Percentiles rank a stretch among this genome's conserved stretches.
These are phyloP conservation scores for Pestalotiopsis sp. DNA, from an alignment of 2,329 filamentous ascomycete species.

Conservation along the genomic window DNA sequence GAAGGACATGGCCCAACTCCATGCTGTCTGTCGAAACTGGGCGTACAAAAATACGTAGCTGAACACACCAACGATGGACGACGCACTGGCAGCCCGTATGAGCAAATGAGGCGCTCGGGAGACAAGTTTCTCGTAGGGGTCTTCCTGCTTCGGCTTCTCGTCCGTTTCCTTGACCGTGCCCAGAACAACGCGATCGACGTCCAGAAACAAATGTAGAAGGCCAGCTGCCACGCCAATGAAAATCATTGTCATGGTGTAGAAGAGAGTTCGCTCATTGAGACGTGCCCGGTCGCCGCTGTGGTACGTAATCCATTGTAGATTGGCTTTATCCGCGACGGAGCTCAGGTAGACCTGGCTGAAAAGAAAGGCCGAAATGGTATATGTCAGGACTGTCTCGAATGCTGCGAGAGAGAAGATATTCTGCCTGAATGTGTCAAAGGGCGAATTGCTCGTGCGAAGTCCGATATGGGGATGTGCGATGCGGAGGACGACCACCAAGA, in stretches of 20 bases:
- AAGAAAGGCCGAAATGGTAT: conserved; percentile 75
- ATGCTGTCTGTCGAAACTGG: conserved; percentile 65
- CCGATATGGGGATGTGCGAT: conserved; percentile 83
- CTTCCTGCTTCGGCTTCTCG: conserved; percentile 21
- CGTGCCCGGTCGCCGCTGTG: conserved; percentile 72
- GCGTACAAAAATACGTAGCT: conserved; percentile 63
- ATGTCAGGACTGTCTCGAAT: conserved; percentile 74
- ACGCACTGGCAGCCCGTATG: conserved; percentile 29
- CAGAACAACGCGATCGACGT: conserved; percentile 71
- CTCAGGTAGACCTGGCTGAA: conserved; percentile 84
- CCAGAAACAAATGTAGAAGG: conserved; percentile 68
- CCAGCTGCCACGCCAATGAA: conserved; percentile 73
- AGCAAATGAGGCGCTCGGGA: conserved; percentile 39
- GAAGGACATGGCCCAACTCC: conserved; percentile 71
- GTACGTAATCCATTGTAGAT: conserved; percentile 74
- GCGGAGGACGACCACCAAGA: conserved; percentile 82
- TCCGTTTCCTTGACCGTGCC: conserved; percentile 35
- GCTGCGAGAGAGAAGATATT: conserved; percentile 63
- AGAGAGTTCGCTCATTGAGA: conserved; percentile 86
- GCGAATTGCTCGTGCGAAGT: conserved; percentile 70
- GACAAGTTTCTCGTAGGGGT: conserved; percentile 40
- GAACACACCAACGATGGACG: conserved; percentile 39
- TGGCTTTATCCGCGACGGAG: conserved; percentile 61
- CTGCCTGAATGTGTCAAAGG: conserved; percentile 64
- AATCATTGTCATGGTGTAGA: conserved; percentile 72